Conservation (phyloP, 306 rosid species). For the Abrus precatorius region DNA sequence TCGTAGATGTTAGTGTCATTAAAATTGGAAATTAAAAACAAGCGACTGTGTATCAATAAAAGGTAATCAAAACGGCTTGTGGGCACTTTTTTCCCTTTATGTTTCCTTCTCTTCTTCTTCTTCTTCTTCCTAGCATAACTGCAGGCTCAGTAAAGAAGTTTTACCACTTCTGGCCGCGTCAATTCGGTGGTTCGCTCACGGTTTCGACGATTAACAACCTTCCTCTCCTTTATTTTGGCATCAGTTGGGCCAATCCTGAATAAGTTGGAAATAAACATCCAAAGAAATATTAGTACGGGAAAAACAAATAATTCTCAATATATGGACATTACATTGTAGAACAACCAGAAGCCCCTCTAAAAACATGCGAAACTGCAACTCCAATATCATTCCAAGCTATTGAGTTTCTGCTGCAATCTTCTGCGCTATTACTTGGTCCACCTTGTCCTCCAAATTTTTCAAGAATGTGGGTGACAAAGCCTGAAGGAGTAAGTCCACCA, state of each 20-base stretch:
- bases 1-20: background rate
- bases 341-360: constrained; percentile 47
- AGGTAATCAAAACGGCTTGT: constrained; percentile 25
- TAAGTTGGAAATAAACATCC: constrained; percentile 40
- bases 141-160: constrained; percentile 4
- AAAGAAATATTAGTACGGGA: background rate
- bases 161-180: constrained; percentile 55
- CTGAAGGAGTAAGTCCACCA: constrained; percentile 55
- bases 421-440: constrained; percentile 32
- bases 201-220: constrained; percentile 41
- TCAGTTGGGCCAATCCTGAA: constrained; percentile 59
- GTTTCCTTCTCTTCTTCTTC: too few species aligned
- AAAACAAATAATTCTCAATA: constrained; percentile 3
- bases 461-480: constrained; percentile 48
- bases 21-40: constrained; percentile 9
- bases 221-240: constrained; percentile 38
- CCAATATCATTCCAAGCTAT: constrained; percentile 62
- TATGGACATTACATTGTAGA: constrained; percentile 55
- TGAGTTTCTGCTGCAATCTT: constrained; percentile 45
- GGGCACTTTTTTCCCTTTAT: background rate
- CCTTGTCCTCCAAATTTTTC: constrained; percentile 45
- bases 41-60: background rate
- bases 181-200: constrained; percentile 34
- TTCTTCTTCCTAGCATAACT: constrained; percentile 10
- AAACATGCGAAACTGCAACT: constrained; percentile 49